Evolutionary conservation across 306 rosid species (phyloP), one percentile per base, ranked within the genome.

Genomic region (Dryas octopetala): DNA sequence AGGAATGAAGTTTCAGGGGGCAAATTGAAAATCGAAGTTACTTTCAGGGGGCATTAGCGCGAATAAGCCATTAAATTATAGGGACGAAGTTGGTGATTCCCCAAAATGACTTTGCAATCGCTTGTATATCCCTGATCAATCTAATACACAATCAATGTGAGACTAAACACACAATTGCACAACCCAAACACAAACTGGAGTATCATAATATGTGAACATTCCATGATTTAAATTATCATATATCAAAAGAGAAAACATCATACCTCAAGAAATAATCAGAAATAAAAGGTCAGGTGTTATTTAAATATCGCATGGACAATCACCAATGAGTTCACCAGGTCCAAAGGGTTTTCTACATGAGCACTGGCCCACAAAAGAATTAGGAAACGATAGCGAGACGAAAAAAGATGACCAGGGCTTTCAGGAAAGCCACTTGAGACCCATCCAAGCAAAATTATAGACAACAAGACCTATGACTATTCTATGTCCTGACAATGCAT

Each of bases 381-480:
- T 71, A 80, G 71, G 51, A 76, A 47, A 76, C 63, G 50, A n/a
- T 40, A 68, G 41, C 23, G 23, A 23, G 23, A 23, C 23, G 15
- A 23, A 49, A 71, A 81, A 81, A 67, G 66, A 85, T 71, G 88
- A 75, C 57, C 85, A 88, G 93, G 91, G 90, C 84, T 65, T 32
- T 78, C 48, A 77, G 38, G 38, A 32, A 32, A 32, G 90, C 90
- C 90, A 76, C 90, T 82, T 81, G 82, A 83, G 83, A 74, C 87
- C 81, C 89, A 86, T 83, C 86, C 48, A 76, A 76, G 60, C 73
- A 79, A 79, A 80, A 82, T 76, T 74, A 77, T 73, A 74, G 75
- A 66, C 51, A 86, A 72, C 68, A 77, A 66, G 66, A 54, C 10
- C 63, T 41, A 43, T 19, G 16, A 43, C 57, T 41, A 49, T 32